A percentile compares a stretch with the other conserved stretches of the same genome.
These are phyloP conservation scores for Aureobasidium sp. DNA, from an alignment of 2,329 filamentous ascomycete genomes.

Conservation along the genomic window DNA sequence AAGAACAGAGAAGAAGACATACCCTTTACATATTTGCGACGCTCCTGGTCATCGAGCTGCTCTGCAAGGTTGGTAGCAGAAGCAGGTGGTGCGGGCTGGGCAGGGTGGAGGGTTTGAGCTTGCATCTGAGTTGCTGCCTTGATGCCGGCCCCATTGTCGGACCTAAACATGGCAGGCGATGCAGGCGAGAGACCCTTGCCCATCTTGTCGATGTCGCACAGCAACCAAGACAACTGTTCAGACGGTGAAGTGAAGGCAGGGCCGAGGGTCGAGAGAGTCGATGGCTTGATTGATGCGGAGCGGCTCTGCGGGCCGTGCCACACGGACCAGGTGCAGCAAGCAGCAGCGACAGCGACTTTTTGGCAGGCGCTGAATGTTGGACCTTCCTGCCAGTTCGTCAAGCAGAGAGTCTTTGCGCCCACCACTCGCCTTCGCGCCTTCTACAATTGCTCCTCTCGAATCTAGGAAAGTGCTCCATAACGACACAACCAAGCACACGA, in stretches of 20 bases:
- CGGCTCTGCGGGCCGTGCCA: constrained; percentile 12
- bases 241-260: not conserved
- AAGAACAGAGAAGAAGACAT: constrained; percentile 13
- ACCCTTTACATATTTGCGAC: constrained; percentile 87
- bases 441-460: not conserved
- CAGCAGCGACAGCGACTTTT: constrained; percentile 11
- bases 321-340: constrained; percentile 1
- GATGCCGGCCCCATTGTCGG: not conserved
- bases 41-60: constrained; percentile 45
- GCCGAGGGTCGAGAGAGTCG: not conserved
- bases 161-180: constrained; percentile 8
- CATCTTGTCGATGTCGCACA: not conserved
- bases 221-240: not conserved
- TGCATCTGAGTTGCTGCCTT: constrained; percentile 8
- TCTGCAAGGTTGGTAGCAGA: constrained; percentile 35
- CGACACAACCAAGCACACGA: not conserved
- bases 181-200: constrained; percentile 11
- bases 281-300: constrained; percentile 2
- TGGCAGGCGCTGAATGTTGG: not conserved
- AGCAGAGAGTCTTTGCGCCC: not conserved
- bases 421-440: not conserved
- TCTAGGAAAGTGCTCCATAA: not conserved
- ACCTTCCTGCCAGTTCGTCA: not conserved
- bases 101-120: not conserved
- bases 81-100: not conserved